Base-by-base conservation (phyloP, 2,329 filamentous ascomycete species). In the Arthrobotrys conoides region DNA sequence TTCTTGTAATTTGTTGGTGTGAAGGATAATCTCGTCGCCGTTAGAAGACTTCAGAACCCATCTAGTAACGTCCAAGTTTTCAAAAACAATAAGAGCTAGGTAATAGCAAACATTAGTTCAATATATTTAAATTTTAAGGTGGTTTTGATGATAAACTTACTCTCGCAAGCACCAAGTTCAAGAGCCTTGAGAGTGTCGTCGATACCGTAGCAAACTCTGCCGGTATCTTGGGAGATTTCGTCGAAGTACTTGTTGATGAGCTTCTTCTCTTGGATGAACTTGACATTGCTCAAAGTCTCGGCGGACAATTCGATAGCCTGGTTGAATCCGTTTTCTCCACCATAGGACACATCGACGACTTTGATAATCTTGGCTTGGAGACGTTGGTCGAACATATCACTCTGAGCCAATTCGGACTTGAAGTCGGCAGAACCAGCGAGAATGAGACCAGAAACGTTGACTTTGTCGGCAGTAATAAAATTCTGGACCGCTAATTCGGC, bases 241-340 rank as follows among this genome's bases (percentile, higher is more conserved):
- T 99, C 94, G 83, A 99, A 99, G 88, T 99, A 99, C 84, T 93
- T 94, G 85, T 95, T 95, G 84, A 99, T 99, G 80, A 99, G 90
- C 88, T 97, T 99, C 92, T 99, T 99, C 89, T 99, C 96, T 86
- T 99, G 96, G 85, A 99, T 97, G 85, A 99, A 99, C 87, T 99
- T 99, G 89, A 99, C 96, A 84, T 98, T 99, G 86, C 94, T 93
- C 59, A 99, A 89, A 6, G 96, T 99, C 88, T 99, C 96, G 6
- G 94, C 90, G 27, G 96, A 92, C 83, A 99, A 86, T 84, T 99
- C 96, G 81, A 99, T 99, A 78, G 96, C 96, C 87, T 99, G 96
- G 88, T 99, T 99, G 89, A 99, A 99, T 57, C 96, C 96, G 88
- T 98, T 98, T 87, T 99, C 96, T 82, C 96, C 96, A 85, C 96